Base-by-base conservation (phyloP, 805 yeast genomes). In the Cyberlindnera xylosilytica region DNA sequence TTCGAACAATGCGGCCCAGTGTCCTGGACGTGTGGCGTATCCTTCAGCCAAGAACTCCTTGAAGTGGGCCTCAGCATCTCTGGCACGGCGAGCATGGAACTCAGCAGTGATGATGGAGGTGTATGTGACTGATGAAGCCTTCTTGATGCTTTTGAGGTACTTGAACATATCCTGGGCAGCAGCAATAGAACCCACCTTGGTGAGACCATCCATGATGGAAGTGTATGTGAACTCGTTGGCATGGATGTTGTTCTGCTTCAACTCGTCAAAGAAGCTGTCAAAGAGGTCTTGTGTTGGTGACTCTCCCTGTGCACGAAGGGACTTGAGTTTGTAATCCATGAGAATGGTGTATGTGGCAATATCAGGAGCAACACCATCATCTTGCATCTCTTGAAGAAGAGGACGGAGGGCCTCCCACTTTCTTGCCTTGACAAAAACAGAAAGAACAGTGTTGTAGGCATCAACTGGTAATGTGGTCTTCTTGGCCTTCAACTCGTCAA, bases 291-390 rank as follows among this genome's bases (percentile, higher is more conserved):
- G 57, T 27, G 68, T 61, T 8, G 78, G 71, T 2, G 62, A 53
- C 44, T 63, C 58, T 9, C 78, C 78, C 27, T 72, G 65, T n/a
- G 63, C 64, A 30, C 62, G 62, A 26, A 69, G 64, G 27, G 63
- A 43, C 55, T 76, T 78, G 63, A 81, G 68, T 49, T 72, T 66
- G 39, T 72, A 61, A 52, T 81, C 80, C 40, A 82, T 68, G 19
- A 81, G 62, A 27, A 75, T 72, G 4, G 89, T 74, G 61, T 77
- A 77, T 2, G 90, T 81, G 15, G 78, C 78, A 35, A 78, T 68
- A 56, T 80, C 86, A 20, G 83, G 83, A 28, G 66, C 53, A 19
- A 81, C 59, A 3, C 63, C 57, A 20, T 64, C 44, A 24, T 57
- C 58, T 30, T 54, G 57, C 77, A 81, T 73, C 44, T 65, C 64